Evolutionary conservation across 2,329 filamentous ascomycete species (phyloP).

Genomic region (Chaetomium strumarium): DNA sequence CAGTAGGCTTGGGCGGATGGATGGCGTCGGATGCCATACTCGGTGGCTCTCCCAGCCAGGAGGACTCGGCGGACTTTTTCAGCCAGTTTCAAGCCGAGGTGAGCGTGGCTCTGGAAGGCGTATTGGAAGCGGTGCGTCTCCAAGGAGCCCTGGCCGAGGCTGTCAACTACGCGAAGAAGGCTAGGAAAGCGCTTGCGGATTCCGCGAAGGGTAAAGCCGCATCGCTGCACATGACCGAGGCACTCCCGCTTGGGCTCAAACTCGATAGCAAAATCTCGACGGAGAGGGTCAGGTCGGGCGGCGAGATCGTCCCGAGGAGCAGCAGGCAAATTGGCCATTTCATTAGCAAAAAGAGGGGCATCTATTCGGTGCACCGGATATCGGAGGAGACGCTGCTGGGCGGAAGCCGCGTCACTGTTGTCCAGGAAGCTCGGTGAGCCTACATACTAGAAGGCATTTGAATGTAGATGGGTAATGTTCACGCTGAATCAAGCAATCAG

Average conservation of each 20-base stretch:
- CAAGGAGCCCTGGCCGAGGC: constrained; percentile 60
- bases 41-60: constrained; percentile 37
- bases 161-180: constrained; percentile 51
- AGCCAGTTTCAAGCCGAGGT: constrained; percentile 62
- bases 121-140: constrained; percentile 62
- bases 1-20: constrained; percentile 70
- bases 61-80: constrained; percentile 58
- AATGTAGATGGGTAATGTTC: not conserved
- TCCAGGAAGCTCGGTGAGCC: constrained; percentile 20
- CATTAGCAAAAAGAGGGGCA: constrained; percentile 71
- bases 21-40: constrained; percentile 55
- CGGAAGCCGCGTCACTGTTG: constrained; percentile 8
- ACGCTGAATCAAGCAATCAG: not conserved
- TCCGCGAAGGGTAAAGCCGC: constrained; percentile 22
- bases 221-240: constrained; percentile 17
- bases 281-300: constrained; percentile 59
- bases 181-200: constrained; percentile 22
- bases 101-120: constrained; percentile 63
- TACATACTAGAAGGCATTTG: not conserved
- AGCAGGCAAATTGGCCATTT: constrained; percentile 69
- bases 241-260: constrained; percentile 71
- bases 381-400: constrained; percentile 43
- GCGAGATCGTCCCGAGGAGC: constrained; percentile 64
- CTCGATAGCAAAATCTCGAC: constrained; percentile 44
- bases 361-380: constrained; percentile 79